Evolutionary conservation across 2,329 filamentous ascomycete species (phyloP), one percentile per base, ranked within the genome.

Genomic region (Blumeria graminis): DNA sequence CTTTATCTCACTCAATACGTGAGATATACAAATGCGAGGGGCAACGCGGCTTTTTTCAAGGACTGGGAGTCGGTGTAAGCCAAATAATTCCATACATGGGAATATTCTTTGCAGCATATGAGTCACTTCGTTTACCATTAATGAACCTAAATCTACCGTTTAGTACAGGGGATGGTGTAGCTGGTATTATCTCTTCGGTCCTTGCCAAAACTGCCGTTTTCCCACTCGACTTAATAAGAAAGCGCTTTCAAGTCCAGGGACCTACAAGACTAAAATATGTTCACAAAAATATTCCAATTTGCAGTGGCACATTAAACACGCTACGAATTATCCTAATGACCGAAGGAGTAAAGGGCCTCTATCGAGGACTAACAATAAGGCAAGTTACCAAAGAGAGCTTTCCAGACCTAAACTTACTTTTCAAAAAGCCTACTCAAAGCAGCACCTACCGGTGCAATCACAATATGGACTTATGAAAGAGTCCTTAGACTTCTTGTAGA

Each of bases 21-120:
- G 80, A 86, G 22, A 98, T 98, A 62, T 71, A 74, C 14, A 73
- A 73, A 3, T 75, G 84, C 59, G 92, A 98, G 70, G 92, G 92
- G 0, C 63, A 71, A 0, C 68, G 68, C 3, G 92, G 92, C 0
- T 96, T 94, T 71, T 98, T 94, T 69, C 84, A 87, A 53, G 92
- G 92, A 3, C 72, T 94, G 36, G 77, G 77, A 1, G 89, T 90
- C 1, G 87, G 83, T 0, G 72, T 96, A 22, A 82, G 75, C 32
- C 89, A 95, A 71, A 92, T 96, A 53, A 79, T 94, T 9, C 92
- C 92, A 1, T 94, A 90, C 68, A 98, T 98, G 92, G 92, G 92
- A 13, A 74, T 94, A 1, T 96, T 98, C 72, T 98, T 98, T 69
- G 78, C 85, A 36, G 77, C 80, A 43, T 98, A 96, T 70, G 92